These are phyloP conservation scores for Picochlorum sp. DNA, from an alignment of 139 green algal genomes.

Conservation along the genomic window DNA sequence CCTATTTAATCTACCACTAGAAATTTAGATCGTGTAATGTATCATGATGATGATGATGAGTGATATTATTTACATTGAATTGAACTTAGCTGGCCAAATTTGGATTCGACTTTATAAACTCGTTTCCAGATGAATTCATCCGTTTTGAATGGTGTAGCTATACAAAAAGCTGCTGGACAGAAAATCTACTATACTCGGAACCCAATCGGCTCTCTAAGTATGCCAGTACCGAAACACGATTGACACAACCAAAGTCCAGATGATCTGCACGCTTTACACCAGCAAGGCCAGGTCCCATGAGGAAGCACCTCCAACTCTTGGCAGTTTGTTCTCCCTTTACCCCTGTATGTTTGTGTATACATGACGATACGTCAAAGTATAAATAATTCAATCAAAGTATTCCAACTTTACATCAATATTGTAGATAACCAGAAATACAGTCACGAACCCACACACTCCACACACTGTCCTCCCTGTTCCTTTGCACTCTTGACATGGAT, in stretches of 20 bases:
- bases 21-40: too few relatives aligned
- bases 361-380: too few relatives aligned
- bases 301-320: conserved; percentile 18
- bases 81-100: too few relatives aligned
- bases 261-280: conserved; percentile 18
- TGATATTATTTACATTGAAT: too few relatives aligned
- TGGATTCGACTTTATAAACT: too few relatives aligned
- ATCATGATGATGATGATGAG: too few relatives aligned
- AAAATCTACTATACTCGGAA: conserved; percentile 4
- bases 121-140: too few relatives aligned
- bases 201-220: conserved; percentile 21
- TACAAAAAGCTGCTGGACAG: background rate
- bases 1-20: too few relatives aligned
- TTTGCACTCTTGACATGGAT: conserved; percentile 17
- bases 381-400: background rate
- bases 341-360: too few relatives aligned
- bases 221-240: conserved; percentile 27
- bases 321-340: conserved; percentile 23
- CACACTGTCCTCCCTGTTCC: conserved; percentile 18
- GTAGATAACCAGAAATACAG: too few relatives aligned
- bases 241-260: conserved; percentile 6
- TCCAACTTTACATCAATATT: too few relatives aligned
- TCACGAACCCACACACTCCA: conserved; percentile 20
- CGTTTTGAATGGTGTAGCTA: too few relatives aligned
- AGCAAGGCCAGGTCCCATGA: conserved; percentile 20